phyloP scores from a whole-genome alignment of 2,329 filamentous ascomycete genomes.

The Bretziella fagacearum region DNA sequence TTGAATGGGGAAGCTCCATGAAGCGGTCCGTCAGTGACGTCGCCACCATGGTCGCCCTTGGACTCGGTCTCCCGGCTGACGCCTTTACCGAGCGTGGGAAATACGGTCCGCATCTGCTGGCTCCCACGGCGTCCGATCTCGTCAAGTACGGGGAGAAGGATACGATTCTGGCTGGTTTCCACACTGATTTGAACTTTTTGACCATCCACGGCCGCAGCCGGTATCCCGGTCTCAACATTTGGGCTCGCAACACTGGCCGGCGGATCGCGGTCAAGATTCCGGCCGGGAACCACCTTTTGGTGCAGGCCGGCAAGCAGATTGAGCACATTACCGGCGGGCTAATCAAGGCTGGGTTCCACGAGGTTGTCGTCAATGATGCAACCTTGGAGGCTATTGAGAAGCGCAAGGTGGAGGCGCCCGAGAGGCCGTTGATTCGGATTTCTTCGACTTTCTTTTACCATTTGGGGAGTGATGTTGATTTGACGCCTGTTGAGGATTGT shows the following conservation, averaged over 20 bases:
- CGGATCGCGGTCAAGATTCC: conserved; percentile 43
- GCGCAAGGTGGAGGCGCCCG: conserved; percentile 27
- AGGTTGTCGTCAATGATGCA: conserved; percentile 39
- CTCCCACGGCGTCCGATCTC: conserved; percentile 43
- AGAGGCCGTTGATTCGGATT: conserved; percentile 37
- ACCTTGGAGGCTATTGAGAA: conserved; percentile 32
- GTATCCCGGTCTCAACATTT: conserved; percentile 44
- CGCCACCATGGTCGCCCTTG: conserved; percentile 41
- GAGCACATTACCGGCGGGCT: conserved; percentile 44
- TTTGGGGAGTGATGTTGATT: conserved; percentile 37
- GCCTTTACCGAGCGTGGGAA: conserved; percentile 38
- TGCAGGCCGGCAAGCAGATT: conserved; percentile 46
- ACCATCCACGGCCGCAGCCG: conserved; percentile 47
- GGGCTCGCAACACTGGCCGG: conserved; percentile 44
- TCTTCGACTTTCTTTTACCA: conserved; percentile 47
- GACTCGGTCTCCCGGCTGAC: conserved; percentile 34
- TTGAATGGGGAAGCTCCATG: conserved; percentile 42
- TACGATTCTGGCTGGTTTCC: conserved; percentile 46
- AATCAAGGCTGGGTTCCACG: conserved; percentile 44
- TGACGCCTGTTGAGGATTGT: conserved; percentile 33
- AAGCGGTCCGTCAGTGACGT: conserved; percentile 40
- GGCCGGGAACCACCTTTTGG: conserved; percentile 38
- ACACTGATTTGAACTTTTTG: conserved; percentile 48
- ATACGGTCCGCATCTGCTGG: conserved; percentile 45
- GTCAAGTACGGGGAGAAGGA: conserved; percentile 33